Evolutionary conservation across 331 rosid species (phyloP).

Genomic region (Stylosanthes scabra): DNA sequence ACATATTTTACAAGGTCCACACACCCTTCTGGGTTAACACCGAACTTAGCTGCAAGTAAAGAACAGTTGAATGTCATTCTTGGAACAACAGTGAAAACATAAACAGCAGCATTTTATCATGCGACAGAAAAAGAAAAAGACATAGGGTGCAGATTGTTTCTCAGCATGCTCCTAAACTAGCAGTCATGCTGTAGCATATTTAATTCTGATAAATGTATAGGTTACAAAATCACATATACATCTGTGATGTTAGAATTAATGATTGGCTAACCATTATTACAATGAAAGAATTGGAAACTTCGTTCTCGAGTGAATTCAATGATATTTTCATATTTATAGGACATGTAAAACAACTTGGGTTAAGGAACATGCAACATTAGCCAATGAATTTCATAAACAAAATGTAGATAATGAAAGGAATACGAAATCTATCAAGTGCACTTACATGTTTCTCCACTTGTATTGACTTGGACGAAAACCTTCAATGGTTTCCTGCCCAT

Average conservation of each 20-base stretch:
- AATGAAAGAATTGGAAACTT: slow-evolving; percentile 5
- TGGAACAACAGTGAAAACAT: slow-evolving; percentile 30
- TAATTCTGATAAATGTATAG: slow-evolving; percentile 10
- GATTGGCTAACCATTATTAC: slow-evolving; percentile 13
- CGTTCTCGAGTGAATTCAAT: slow-evolving; percentile 15
- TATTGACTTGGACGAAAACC: slow-evolving; percentile 89
- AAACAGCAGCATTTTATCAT: slow-evolving; percentile 13
- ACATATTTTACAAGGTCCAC: slow-evolving; percentile 60
- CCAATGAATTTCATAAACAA: slow-evolving; percentile 28
- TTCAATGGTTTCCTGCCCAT: slow-evolving; percentile 84
- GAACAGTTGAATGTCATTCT: slow-evolving; percentile 22
- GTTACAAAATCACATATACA: not conserved
- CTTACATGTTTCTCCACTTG: slow-evolving; percentile 94
- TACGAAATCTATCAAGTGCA: slow-evolving; percentile 26
- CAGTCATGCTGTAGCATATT: not conserved
- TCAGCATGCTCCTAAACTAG: slow-evolving; percentile 28
- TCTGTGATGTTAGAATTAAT: not conserved
- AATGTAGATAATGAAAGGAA: not conserved
- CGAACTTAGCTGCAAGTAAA: slow-evolving; percentile 55
- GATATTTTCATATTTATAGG: slow-evolving; percentile 22
- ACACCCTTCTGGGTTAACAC: slow-evolving; percentile 55
- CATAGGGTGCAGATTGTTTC: slow-evolving; percentile 12
- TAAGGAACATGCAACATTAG: slow-evolving; percentile 7
- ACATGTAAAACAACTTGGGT: not conserved
- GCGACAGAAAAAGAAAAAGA: not conserved